A percentile compares a stretch with the other conserved stretches of the same genome.
phyloP scores from a whole-genome alignment of 345 rosid species.

The Aurinia saxatilis region DNA sequence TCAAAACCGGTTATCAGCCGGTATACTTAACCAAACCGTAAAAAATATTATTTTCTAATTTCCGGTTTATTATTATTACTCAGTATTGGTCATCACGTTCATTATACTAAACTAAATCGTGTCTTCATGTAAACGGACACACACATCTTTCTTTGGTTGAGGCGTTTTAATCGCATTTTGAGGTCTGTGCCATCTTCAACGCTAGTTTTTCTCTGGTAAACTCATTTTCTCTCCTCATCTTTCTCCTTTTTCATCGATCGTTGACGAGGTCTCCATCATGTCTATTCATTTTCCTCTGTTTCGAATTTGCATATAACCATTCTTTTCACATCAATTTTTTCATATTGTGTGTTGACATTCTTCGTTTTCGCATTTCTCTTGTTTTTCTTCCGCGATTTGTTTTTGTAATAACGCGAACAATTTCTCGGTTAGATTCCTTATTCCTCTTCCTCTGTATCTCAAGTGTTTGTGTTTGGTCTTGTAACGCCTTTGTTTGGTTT shows the following conservation, averaged over 20 bases:
- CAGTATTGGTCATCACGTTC: neutral
- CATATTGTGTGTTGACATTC: neutral
- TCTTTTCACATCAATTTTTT: neutral
- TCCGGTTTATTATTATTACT: neutral
- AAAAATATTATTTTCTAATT: neutral
- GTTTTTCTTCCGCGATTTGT: too few relatives aligned
- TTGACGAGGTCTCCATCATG: slow-evolving; percentile 13
- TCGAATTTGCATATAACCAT: neutral
- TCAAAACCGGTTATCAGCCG: neutral
- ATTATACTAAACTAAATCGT: neutral
- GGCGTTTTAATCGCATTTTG: slow-evolving; percentile 10
- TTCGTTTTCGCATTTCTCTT: neutral
- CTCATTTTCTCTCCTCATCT: slow-evolving; percentile 7
- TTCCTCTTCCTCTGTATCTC: too few relatives aligned
- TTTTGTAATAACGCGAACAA: too few relatives aligned
- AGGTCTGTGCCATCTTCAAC: too few relatives aligned
- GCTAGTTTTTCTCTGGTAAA: slow-evolving; percentile 33
- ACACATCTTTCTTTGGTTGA: too few relatives aligned
- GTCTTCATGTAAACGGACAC: too few relatives aligned
- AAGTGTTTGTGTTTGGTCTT: too few relatives aligned
- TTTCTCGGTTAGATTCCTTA: neutral
- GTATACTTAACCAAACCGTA: neutral
- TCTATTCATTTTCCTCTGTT: neutral
- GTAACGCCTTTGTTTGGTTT: too few relatives aligned
- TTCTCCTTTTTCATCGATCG: slow-evolving; percentile 4